Base-by-base conservation (phyloP, 306 rosid genomes). In the Pueraria montana region DNA sequence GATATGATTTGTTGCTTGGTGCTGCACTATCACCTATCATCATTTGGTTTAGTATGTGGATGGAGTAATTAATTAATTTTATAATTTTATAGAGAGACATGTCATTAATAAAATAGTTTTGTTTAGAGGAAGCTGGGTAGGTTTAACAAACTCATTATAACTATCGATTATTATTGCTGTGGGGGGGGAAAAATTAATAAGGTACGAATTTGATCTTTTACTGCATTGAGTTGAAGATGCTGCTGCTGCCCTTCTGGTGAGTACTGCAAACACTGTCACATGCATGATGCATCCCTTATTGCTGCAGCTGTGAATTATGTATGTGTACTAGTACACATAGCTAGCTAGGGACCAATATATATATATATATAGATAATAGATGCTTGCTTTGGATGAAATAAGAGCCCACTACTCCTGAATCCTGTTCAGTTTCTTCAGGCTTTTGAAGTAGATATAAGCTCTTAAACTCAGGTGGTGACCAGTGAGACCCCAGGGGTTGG, bases 401-500 rank as follows among this genome's bases (percentile, higher is more conserved):
- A 63, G 80, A 76, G 76, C 52, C 78, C 84, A 32, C 1, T 34
- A 40, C 85, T 86, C 78, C 66, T 68, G 63, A 38, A 79, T 74
- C 45, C 14, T 50, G 53, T 55, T 75, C 66, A 66, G n/a, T 66
- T 13, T 52, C 52, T 24, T 23, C 61, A 72, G 55, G 72, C 76
- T 46, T 76, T 80, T 69, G 67, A 79, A 69, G 58, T 76, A 30
- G 16, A 58, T 61, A 58, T 61, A 34, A 24, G n/a, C 66, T 81
- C 77, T 27, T 81, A 81, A 85, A 77, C 84, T 86, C 88, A 86
- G 88, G 88, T 85, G 87, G 87, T 66, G 77, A 73, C 76, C 74
- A 48, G 46, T 45, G 2, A 53, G 32, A 1, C 74, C 78, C 78
- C 18, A 49, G 36, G 70, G 70, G 27, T 21, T 83, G 69, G 2